A percentile compares a stretch with the other conserved stretches of the same genome.
Conservation (phyloP, 2,329 filamentous ascomycete genomes). For the Botryosphaeria dothidea region DNA sequence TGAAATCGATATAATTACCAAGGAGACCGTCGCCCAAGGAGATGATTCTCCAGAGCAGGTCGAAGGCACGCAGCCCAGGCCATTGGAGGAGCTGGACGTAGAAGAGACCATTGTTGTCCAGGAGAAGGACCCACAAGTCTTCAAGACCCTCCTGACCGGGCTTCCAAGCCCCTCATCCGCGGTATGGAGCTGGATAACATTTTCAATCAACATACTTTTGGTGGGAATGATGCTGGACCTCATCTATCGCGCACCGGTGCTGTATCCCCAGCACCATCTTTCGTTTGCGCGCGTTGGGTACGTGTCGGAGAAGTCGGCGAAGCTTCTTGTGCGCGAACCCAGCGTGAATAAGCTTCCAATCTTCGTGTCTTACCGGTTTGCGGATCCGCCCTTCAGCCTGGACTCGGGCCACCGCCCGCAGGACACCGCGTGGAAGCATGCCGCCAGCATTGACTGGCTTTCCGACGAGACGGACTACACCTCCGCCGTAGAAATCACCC, state of each 20-base stretch:
- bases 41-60: conserved; percentile 31
- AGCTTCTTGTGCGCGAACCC: conserved; percentile 82
- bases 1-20: conserved; percentile 54
- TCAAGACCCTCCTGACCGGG: conserved; percentile 72
- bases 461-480: conserved; percentile 83
- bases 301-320: conserved; percentile 77
- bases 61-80: conserved; percentile 42
- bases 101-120: conserved; percentile 63
- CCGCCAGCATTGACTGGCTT: conserved; percentile 64
- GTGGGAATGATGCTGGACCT: conserved; percentile 74
- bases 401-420: conserved; percentile 52
- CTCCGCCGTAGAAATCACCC: conserved; percentile 64
- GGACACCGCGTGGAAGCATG: conserved; percentile 67
- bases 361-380: conserved; percentile 62
- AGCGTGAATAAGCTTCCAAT: conserved; percentile 73
- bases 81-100: conserved; percentile 55
- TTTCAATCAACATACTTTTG: conserved; percentile 70
- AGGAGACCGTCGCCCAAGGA: conserved; percentile 38
- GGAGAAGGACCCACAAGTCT: conserved; percentile 56
- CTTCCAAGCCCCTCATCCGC: conserved; percentile 71
- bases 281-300: conserved; percentile 87
- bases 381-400: conserved; percentile 44
- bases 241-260: conserved; percentile 69
- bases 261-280: conserved; percentile 71
- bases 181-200: conserved; percentile 65